Conservation (phyloP, 2,329 filamentous ascomycete genomes). For the Paraphaeosphaeria sporulosa region DNA sequence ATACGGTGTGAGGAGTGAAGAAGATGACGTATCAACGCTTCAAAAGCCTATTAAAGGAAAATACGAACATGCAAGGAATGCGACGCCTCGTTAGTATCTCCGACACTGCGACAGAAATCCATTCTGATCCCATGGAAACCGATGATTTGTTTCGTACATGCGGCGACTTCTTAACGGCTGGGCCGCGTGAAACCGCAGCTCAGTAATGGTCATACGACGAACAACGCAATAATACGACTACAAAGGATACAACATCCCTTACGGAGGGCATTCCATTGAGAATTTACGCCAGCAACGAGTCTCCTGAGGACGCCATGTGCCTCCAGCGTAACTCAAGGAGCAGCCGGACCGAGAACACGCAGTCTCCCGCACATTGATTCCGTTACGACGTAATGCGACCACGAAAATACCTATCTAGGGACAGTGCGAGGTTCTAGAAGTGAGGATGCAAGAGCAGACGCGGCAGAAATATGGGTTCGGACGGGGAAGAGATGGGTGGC, state of each 20-base stretch:
- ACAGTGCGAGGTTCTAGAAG: too few relatives aligned
- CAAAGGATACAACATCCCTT: too few relatives aligned
- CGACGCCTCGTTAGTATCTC: background rate
- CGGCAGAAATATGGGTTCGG: too few relatives aligned
- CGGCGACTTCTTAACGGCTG: background rate
- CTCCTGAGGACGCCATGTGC: background rate
- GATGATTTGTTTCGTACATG: background rate
- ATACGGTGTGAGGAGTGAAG: conserved; percentile 11
- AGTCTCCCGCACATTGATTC: too few relatives aligned
- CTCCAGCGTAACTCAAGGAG: too few relatives aligned
- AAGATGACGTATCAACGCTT: background rate
- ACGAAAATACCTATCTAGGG: too few relatives aligned
- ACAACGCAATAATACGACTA: background rate
- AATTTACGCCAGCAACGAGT: background rate
- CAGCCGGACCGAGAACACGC: too few relatives aligned
- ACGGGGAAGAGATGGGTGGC: too few relatives aligned
- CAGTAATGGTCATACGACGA: background rate
- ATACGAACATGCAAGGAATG: background rate
- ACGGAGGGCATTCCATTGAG: too few relatives aligned
- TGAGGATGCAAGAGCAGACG: too few relatives aligned
- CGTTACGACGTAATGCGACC: background rate
- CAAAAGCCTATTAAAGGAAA: background rate
- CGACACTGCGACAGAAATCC: background rate
- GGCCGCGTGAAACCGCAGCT: background rate
- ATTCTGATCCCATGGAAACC: background rate